Percentiles rank a stretch among this genome's conserved stretches.
Evolutionary conservation across 1,284 basidiomycete genomes (phyloP).

Genomic region (Tilletia indica): DNA sequence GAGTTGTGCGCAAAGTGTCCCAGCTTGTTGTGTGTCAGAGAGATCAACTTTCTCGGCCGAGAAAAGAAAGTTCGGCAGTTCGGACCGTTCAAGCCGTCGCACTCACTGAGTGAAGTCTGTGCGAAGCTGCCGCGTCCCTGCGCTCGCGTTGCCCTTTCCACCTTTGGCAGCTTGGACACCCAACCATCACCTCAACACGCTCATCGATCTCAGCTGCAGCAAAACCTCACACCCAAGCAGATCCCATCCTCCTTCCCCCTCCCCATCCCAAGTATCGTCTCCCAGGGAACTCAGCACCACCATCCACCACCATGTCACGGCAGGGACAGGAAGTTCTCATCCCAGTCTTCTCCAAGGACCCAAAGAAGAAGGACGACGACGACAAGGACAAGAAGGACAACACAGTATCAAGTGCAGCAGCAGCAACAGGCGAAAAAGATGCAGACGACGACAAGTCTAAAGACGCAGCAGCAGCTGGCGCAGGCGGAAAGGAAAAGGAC

Average conservation of each 20-base stretch:
- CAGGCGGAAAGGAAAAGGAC: constrained; percentile 60
- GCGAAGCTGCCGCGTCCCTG: constrained; percentile 18
- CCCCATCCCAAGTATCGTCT: background rate
- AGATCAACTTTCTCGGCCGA: background rate
- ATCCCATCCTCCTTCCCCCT: background rate
- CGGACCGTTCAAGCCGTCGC: background rate
- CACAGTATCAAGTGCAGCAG: background rate
- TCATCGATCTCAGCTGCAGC: too few relatives aligned
- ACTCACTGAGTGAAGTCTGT: background rate
- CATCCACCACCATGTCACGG: background rate
- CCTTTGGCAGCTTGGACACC: background rate
- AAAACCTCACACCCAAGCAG: background rate
- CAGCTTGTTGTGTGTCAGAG: too few relatives aligned
- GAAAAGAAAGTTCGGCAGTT: background rate
- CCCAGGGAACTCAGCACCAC: background rate
- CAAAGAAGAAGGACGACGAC: constrained; percentile 37
- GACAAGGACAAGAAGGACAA: constrained; percentile 31
- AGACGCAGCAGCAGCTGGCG: background rate
- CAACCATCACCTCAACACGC: too few relatives aligned
- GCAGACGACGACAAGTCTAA: constrained; percentile 38
- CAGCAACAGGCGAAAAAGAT: constrained; percentile 14
- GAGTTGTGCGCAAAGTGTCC: too few relatives aligned
- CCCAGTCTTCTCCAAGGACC: constrained; percentile 24
- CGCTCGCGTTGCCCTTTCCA: background rate
- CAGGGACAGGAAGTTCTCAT: constrained; percentile 9